Evolutionary conservation across 148 eudicot species (phyloP).

Genomic region (Arbutus unedo): DNA sequence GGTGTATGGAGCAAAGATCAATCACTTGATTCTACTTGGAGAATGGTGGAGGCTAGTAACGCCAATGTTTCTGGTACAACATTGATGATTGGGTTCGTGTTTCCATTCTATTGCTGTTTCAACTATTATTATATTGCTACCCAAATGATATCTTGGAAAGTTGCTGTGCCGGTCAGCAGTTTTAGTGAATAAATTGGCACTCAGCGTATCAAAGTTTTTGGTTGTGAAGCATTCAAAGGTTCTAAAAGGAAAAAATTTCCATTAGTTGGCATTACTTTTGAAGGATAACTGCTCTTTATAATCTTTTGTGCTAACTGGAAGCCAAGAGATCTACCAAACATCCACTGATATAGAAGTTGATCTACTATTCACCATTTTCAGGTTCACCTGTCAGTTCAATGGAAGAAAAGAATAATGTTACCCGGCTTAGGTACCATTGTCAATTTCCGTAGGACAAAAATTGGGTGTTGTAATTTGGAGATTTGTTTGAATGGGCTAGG

Average conservation of each 20-base stretch:
- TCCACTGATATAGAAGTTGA: background rate
- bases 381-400: background rate
- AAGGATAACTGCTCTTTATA: background rate
- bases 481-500: background rate
- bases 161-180: background rate
- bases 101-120: slow-evolving; percentile 37
- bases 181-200: background rate
- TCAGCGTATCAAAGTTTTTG: background rate
- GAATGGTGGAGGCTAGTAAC: slow-evolving; percentile 97
- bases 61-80: slow-evolving; percentile 98
- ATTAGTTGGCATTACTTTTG: background rate
- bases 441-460: background rate
- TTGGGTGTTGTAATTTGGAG: background rate
- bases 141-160: background rate
- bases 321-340: background rate
- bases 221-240: background rate
- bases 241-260: background rate
- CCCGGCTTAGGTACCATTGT: background rate
- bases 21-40: slow-evolving; percentile 66
- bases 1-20: slow-evolving; percentile 83
- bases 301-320: background rate
- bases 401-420: background rate
- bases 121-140: background rate
- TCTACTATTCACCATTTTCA: background rate
- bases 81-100: slow-evolving; percentile 64